These are phyloP conservation scores for Scenedesmus sp. DNA, from an alignment of 163 green algal genomes.

Conservation along the genomic window DNA sequence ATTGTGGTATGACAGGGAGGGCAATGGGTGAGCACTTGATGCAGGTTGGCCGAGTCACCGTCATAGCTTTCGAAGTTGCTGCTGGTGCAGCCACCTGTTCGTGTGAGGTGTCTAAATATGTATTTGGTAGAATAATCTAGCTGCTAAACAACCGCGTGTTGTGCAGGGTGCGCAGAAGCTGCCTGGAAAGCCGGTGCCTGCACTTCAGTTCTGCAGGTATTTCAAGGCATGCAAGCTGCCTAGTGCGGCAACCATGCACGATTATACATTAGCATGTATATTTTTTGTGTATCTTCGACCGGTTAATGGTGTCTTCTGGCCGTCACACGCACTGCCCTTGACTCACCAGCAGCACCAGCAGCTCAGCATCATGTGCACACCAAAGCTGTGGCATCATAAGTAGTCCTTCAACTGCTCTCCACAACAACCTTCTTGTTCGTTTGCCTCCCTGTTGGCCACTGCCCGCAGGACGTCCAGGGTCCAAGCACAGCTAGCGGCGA, in stretches of 20 bases:
- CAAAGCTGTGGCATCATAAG: not conserved
- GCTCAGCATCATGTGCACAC: not conserved
- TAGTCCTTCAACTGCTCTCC: not conserved
- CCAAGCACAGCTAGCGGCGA: not conserved
- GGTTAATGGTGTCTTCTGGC: not conserved
- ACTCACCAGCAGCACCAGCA: not conserved
- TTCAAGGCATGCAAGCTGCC: not conserved
- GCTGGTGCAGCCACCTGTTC: not conserved
- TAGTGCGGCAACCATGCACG: not conserved
- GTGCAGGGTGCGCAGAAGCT: not conserved
- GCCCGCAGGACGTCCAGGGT: not conserved
- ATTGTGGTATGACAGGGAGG: not conserved
- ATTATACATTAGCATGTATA: not conserved
- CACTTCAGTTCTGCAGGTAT: not conserved
- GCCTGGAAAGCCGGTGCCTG: not conserved
- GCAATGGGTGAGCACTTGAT: not conserved
- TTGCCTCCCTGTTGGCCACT: not conserved
- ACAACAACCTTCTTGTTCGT: not conserved
- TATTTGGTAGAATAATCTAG: not conserved
- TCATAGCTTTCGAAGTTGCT: slow-evolving; percentile 2
- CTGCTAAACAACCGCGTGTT: not conserved
- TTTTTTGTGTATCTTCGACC: not conserved
- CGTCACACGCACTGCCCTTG: not conserved
- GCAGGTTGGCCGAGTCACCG: not conserved
- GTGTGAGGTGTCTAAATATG: not conserved